Base-by-base conservation (phyloP, 1,284 basidiomycete genomes). In the Trichosporon ovoides region DNA sequence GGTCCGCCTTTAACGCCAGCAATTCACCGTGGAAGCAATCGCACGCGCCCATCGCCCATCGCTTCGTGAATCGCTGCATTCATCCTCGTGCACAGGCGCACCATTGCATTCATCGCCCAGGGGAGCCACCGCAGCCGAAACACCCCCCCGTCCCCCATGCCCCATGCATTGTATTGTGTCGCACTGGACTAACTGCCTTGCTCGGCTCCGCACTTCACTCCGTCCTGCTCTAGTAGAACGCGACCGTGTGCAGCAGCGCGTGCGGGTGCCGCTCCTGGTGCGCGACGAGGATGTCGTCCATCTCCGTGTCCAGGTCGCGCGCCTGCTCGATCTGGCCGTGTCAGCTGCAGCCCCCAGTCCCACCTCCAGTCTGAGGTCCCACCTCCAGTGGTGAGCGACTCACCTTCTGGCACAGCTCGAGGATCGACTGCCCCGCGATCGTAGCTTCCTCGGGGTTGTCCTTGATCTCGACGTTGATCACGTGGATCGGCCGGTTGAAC, bases 391-490 rank as follows among this genome's bases (percentile, higher is more conserved):
- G n/a, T n/a, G n/a, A n/a, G n/a, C n/a, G 13, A 78, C 91, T 80
- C 71, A 95, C 94, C 57, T 91, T 87, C 52, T 85, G 81, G 12
- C 91, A 91, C n/a, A 99, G 81, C 68, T 95, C 95, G 34, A 98
- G 80, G 68, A 98, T 95, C 1, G 95, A 93, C 75, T 88, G 90
- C 13, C 95, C 95, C 14, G 96, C 96, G 59, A 96, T 90, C 33
- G 89, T 81, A 0, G 96, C 96, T 76, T 98, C 96, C 80, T 98
- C 96, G 69, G 98, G 95, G 71, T 97, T 98, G 78, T 99, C 96
- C 80, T 91, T 97, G 79, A 98, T 98, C 74, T 99, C 96, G 61
- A 98, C 84, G 77, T 99, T 99, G 76, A 99, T 92, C 56, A 99
- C 79, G 75, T 99, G 96, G 20, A 98, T 93, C 0, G 92, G 87